Evolutionary conservation across 352 stramenopile genomes (phyloP), one percentile per base, ranked within the genome.

Genomic region (Globisporangium spiculum): DNA sequence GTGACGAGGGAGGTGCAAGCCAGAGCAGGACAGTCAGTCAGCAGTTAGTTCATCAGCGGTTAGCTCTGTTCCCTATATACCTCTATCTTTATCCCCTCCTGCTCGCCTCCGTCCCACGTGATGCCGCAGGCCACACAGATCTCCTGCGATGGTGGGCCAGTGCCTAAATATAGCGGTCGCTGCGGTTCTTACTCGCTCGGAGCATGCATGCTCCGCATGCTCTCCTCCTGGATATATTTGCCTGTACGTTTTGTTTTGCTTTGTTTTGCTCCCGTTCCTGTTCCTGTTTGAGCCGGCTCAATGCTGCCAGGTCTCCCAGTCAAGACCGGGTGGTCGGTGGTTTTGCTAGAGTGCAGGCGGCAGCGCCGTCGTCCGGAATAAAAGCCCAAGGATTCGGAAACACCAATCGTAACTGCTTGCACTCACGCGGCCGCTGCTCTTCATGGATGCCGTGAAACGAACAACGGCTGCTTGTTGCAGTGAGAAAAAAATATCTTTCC

Each of bases 401-500:
- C 53, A 59, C 26, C 52, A 57, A 18, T 14, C 52, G 63, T 57
- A 68, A 68, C 63, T 68, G 63, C 53, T 68, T 46, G 41, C 38
- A 53, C 26, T 12, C 22, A 34, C 24, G 32, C 27, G 30, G 38
- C 26, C 63, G 50, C 36, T 62, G n/a, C 56, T 24, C 12, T 60
- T 60, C 41, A 38, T 50, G 20, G 56, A 50, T 52, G 56, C 32
- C 56, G 56, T 63, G 59, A 64, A 69, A 69, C 64, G 64, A 63
- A 69, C 64, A 63, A 69, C 64, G 54, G 53, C 54, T 50, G 44
- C 34, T 41, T 32, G 26, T 27, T 67, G 44, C 54, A 70, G 62
- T 50, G 53, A 34, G 54, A 59, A 38, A 60, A 59, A 44, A 70
- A 78, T 80, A 80, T 80, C 71, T 82, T 82, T 80, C 27, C 46